These are phyloP conservation scores for Penicillium nordicum DNA, from an alignment of 2,329 filamentous ascomycete genomes.

Conservation along the genomic window DNA sequence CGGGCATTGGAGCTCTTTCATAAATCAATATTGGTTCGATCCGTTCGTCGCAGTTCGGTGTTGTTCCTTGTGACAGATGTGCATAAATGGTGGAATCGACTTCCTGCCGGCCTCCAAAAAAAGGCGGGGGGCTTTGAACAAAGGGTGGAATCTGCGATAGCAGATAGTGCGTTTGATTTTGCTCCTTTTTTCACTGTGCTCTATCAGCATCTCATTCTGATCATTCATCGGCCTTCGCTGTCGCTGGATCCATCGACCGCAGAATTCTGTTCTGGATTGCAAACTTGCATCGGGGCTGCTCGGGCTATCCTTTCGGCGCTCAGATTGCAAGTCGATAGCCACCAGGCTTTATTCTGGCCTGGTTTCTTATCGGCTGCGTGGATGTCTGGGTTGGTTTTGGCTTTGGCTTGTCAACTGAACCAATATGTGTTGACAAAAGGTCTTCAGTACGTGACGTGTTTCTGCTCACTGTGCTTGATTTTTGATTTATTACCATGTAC, in stretches of 20 bases:
- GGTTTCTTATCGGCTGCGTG: constrained; percentile 41
- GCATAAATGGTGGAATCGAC: constrained; percentile 44
- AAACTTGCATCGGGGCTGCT: constrained; percentile 42
- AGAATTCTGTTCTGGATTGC: constrained; percentile 41
- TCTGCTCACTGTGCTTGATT: not conserved
- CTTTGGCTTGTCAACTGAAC: constrained; percentile 41
- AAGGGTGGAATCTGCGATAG: not conserved
- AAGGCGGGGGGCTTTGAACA: constrained; percentile 1
- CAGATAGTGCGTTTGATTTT: constrained; percentile 29
- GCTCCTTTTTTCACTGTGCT: constrained; percentile 42
- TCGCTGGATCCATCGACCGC: constrained; percentile 38
- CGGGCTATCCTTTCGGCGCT: constrained; percentile 39
- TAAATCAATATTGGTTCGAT: constrained; percentile 41
- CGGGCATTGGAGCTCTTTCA: constrained; percentile 43
- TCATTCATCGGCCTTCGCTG: constrained; percentile 41
- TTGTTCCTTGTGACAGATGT: constrained; percentile 40
- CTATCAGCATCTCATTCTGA: constrained; percentile 41
- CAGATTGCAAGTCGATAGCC: constrained; percentile 30
- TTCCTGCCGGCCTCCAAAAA: constrained; percentile 32
- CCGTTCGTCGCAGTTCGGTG: constrained; percentile 38
- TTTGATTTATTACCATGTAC: not conserved
- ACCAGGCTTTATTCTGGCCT: constrained; percentile 40
- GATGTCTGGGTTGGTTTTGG: constrained; percentile 43
- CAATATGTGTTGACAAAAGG: constrained; percentile 38
- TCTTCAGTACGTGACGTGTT: constrained; percentile 23